These are phyloP conservation scores for Mortierella sp. DNA, from an alignment of 371 early-diverging fungal genomes.

Conservation along the genomic window DNA sequence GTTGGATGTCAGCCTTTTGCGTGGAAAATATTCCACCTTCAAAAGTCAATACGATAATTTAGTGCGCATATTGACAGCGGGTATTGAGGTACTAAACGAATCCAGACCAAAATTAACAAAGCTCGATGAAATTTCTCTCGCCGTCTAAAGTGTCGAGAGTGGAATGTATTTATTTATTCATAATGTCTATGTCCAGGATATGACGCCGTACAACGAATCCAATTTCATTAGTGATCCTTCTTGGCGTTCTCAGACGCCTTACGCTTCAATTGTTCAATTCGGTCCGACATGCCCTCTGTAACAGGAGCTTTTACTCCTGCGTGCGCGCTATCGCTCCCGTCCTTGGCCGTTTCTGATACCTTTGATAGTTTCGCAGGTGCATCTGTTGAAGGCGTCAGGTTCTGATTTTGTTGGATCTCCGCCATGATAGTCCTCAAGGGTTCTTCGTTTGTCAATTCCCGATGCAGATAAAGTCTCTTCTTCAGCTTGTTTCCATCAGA, in stretches of 20 bases:
- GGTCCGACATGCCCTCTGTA: slow-evolving; percentile 52
- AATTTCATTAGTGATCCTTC: slow-evolving; percentile 17
- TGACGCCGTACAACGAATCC: not conserved
- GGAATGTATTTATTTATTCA: not conserved
- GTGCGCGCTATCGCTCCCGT: not conserved
- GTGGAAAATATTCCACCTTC: too few relatives aligned
- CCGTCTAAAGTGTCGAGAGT: too few relatives aligned
- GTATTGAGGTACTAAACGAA: too few relatives aligned
- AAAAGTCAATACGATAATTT: too few relatives aligned
- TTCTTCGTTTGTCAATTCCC: slow-evolving; percentile 64
- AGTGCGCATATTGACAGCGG: too few relatives aligned
- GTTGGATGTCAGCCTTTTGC: too few relatives aligned
- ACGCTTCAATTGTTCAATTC: slow-evolving; percentile 53
- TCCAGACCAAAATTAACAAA: too few relatives aligned
- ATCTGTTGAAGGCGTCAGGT: slow-evolving; percentile 7
- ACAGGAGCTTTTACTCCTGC: slow-evolving; percentile 16
- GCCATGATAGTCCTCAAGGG: slow-evolving; percentile 55
- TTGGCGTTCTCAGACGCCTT: slow-evolving; percentile 37
- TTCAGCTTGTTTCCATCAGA: slow-evolving; percentile 58
- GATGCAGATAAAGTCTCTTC: slow-evolving; percentile 67
- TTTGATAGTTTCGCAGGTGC: not conserved
- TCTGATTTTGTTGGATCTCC: slow-evolving; percentile 43
- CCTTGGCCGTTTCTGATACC: not conserved
- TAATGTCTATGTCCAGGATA: not conserved
- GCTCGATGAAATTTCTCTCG: too few relatives aligned